Evolutionary conservation across 768 basidiomycete genomes (phyloP), one percentile per base, ranked within the genome.

Genomic region (Pulveroboletus ravenelii): DNA sequence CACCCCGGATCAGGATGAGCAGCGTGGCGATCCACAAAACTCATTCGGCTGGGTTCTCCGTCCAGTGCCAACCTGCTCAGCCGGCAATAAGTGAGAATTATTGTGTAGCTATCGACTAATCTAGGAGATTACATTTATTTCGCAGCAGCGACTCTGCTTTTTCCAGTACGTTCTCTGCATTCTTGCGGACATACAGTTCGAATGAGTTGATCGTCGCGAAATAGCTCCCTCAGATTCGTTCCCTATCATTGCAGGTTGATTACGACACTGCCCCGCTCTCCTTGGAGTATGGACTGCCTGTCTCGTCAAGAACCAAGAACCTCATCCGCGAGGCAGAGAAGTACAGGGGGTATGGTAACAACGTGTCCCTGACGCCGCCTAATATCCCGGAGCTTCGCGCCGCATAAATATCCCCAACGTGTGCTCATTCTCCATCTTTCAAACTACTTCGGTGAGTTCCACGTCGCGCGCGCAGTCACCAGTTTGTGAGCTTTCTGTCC

Each of bases 361-460:
- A 50, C 61, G 54, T 62, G 54, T 38, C 17, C 14, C 3, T n/a
- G 48, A 32, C 23, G 27, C 47, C 43, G 29, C 48, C 50, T 50
- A 39, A 60, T 57, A 17, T 41, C 51, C 47, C 15, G 15, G 37
- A 45, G 51, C 47, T 41, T 35, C 39, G 31, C n/a, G 48, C 12
- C 43, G 23, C 48, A 53, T 62, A 53, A 62, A 61, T 53, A 62
- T 50, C 49, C 51, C 47, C 38, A 49, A 51, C 40, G 27, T 47
- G 49, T 32, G 18, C 36, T 38, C 42, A 47, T 34, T 29, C 44
- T 50, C 35, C 50, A 38, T 43, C 59, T 46, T 43, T 60, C 35
- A 8, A 40, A 53, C 42, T 34, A 35, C 47, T 50, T 48, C 32
- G 42, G 48, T 37, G 48, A 27, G 46, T 54, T 61, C 55, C 51